phyloP scores from a whole-genome alignment of 2,329 filamentous ascomycete genomes.

The Talaromyces sp. region DNA sequence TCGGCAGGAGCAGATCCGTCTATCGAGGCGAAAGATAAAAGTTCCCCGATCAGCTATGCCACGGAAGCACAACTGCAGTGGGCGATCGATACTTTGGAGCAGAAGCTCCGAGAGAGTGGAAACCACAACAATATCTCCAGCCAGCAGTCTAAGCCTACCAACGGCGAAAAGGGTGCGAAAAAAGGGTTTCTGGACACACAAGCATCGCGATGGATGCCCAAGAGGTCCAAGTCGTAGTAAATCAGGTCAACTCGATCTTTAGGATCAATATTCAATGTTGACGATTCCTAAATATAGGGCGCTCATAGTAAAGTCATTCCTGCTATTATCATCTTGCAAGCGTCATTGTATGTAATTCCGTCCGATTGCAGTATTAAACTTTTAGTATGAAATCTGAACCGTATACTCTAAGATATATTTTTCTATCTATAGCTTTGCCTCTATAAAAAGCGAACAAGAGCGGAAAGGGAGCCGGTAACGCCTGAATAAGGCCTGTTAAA shows the following conservation, averaged over 20 bases:
- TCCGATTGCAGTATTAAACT: too few species aligned
- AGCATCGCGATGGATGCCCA: background rate
- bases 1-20: slow-evolving; percentile 1
- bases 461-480: too few species aligned
- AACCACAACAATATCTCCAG: background rate
- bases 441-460: too few species aligned
- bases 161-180: background rate
- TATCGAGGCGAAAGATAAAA: background rate
- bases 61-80: background rate
- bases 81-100: background rate
- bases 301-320: too few species aligned
- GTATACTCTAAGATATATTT: too few species aligned
- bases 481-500: too few species aligned
- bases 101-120: background rate
- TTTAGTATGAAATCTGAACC: too few species aligned
- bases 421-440: too few species aligned
- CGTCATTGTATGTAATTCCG: too few species aligned
- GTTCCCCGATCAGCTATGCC: background rate
- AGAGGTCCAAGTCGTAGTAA: background rate
- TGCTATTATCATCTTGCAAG: too few species aligned
- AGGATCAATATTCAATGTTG: too few species aligned
- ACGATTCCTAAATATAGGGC: too few species aligned
- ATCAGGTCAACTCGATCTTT: background rate
- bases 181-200: background rate
- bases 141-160: background rate